These are phyloP conservation scores for Pseudogymnoascus sp. DNA, from an alignment of 2,329 filamentous ascomycete species.

Conservation along the genomic window DNA sequence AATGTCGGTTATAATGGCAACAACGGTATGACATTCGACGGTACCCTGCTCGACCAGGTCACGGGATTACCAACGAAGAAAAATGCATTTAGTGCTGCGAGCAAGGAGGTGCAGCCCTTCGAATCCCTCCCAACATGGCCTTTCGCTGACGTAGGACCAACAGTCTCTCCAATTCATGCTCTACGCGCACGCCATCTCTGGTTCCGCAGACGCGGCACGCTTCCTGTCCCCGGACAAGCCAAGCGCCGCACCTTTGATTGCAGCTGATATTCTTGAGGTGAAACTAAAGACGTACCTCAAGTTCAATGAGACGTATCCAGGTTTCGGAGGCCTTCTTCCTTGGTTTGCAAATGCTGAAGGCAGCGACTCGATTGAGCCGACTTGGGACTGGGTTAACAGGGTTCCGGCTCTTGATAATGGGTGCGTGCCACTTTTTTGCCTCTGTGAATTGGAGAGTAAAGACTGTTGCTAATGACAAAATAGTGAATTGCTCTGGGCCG, in stretches of 20 bases:
- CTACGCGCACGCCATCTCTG: slow-evolving; percentile 35
- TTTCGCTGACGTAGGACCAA: not conserved
- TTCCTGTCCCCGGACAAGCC: slow-evolving; percentile 33
- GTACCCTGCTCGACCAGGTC: slow-evolving; percentile 32
- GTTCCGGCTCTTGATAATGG: slow-evolving; percentile 37
- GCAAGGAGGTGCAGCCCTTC: slow-evolving; percentile 27
- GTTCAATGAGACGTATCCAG: slow-evolving; percentile 37
- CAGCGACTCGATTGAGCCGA: slow-evolving; percentile 28
- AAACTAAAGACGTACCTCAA: slow-evolving; percentile 34
- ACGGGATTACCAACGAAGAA: slow-evolving; percentile 31
- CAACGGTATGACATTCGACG: slow-evolving; percentile 38
- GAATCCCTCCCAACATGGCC: not conserved
- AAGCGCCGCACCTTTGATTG: slow-evolving; percentile 28
- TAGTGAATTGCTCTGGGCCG: slow-evolving; percentile 37
- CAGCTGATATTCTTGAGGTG: slow-evolving; percentile 31
- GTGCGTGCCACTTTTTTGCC: slow-evolving; percentile 17
- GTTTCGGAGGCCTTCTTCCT: slow-evolving; percentile 36
- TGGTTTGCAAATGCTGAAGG: slow-evolving; percentile 28
- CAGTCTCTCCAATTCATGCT: slow-evolving; percentile 39
- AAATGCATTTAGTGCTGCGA: slow-evolving; percentile 35
- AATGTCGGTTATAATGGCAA: slow-evolving; percentile 34
- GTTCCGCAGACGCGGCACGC: slow-evolving; percentile 32
- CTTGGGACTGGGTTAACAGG: slow-evolving; percentile 33
- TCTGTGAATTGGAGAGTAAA: not conserved
- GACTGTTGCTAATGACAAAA: not conserved